Evolutionary conservation across 2,329 filamentous ascomycete genomes (phyloP).

Genomic region (Biscogniauxia marginata): DNA sequence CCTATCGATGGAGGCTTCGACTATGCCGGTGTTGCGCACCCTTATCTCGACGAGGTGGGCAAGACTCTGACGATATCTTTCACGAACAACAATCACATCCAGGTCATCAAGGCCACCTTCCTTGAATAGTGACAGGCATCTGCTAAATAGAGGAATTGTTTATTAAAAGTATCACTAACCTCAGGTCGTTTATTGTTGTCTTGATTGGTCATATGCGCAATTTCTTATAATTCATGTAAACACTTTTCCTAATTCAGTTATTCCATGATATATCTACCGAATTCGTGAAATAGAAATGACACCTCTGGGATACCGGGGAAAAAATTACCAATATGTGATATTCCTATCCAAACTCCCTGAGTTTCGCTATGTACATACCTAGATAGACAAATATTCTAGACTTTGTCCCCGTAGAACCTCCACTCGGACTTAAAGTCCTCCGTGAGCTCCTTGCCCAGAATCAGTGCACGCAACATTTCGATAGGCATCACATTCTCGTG

Average conservation of each 20-base stretch:
- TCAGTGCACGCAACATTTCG: constrained; percentile 50
- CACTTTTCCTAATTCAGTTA: too few species aligned
- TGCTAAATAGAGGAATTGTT: neutral
- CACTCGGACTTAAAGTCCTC: constrained; percentile 46
- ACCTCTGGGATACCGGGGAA: too few species aligned
- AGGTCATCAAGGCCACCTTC: constrained; percentile 36
- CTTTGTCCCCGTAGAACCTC: constrained; percentile 44
- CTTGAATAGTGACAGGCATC: neutral
- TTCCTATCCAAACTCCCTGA: too few species aligned
- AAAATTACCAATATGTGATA: too few species aligned
- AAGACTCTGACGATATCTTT: constrained; percentile 38
- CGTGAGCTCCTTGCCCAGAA: constrained; percentile 41
- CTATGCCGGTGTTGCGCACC: constrained; percentile 39
- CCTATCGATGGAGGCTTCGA: constrained; percentile 35
- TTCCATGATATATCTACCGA: too few species aligned
- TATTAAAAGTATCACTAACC: constrained; percentile 4
- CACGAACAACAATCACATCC: constrained; percentile 40
- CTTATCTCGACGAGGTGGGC: constrained; percentile 37
- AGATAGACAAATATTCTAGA: too few species aligned
- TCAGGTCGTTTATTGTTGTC: too few species aligned
- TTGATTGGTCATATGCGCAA: too few species aligned
- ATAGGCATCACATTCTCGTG: constrained; percentile 53
- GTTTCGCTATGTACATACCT: too few species aligned
- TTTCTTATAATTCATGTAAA: too few species aligned
- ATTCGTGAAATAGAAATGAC: too few species aligned